phyloP scores from a whole-genome alignment of 768 basidiomycete genomes.

The Mycena olivaceomarginata region DNA sequence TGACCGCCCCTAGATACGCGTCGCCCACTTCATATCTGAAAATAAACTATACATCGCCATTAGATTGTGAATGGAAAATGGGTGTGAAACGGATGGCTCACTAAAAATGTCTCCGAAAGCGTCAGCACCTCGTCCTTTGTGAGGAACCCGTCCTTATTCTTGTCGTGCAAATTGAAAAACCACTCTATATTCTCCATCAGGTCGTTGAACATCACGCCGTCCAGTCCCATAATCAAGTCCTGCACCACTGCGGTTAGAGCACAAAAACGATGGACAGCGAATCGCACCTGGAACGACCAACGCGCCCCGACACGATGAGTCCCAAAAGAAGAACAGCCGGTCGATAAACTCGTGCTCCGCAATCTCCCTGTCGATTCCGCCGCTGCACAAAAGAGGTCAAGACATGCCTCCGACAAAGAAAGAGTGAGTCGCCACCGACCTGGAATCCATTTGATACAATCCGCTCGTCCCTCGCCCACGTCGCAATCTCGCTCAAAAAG shows the following conservation, averaged over 20 bases:
- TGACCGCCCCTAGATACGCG: slow-evolving; percentile 96
- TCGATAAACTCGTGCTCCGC: slow-evolving; percentile 98
- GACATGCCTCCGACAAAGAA: neutral
- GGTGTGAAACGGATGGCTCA: slow-evolving; percentile 57
- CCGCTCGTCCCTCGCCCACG: slow-evolving; percentile 97
- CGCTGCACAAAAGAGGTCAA: slow-evolving; percentile 67
- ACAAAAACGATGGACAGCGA: neutral
- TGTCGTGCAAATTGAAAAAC: slow-evolving; percentile 98
- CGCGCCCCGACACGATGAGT: slow-evolving; percentile 86
- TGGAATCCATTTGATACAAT: slow-evolving; percentile 95
- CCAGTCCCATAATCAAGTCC: slow-evolving; percentile 93
- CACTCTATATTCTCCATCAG: slow-evolving; percentile 99
- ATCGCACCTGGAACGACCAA: slow-evolving; percentile 90
- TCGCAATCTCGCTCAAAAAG: slow-evolving; percentile 94
- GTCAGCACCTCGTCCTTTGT: slow-evolving; percentile 98
- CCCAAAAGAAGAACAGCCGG: slow-evolving; percentile 96
- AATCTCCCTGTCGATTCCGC: slow-evolving; percentile 90
- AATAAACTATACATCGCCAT: slow-evolving; percentile 81
- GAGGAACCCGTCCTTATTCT: slow-evolving; percentile 95
- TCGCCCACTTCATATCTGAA: slow-evolving; percentile 98
- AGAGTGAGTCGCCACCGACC: slow-evolving; percentile 58
- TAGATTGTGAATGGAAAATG: slow-evolving; percentile 22
- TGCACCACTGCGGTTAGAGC: slow-evolving; percentile 53
- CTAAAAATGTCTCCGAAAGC: slow-evolving; percentile 94
- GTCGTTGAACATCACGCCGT: slow-evolving; percentile 96